Evolutionary conservation across 148 eudicot species (phyloP), one percentile per base, ranked within the genome.

Genomic region (Hydrangea macrophylla): DNA sequence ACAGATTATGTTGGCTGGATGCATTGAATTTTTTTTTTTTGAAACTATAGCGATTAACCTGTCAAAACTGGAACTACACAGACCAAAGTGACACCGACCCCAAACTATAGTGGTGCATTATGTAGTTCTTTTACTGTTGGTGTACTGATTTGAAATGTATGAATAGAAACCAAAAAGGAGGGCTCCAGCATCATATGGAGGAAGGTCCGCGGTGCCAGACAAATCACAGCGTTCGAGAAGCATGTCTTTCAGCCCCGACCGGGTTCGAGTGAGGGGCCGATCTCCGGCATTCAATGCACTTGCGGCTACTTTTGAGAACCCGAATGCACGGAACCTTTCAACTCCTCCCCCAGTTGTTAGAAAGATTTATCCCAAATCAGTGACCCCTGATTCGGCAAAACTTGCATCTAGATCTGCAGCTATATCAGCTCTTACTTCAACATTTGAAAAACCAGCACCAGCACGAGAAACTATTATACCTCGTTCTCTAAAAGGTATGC

Each of bases 201-300:
- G 96, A 74, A 82, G 99, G 70, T 91, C 97, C n/a, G 74, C 90
- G 70, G 84, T 84, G 60, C 85, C 89, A 13, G 99, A 95, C 62
- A 89, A 95, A 80, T 76, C 99, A 39, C 97, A 91, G 63, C 92
- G 97, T 59, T 95, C 99, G 17, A 81, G 99, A 85, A 95, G 99
- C 64, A 76, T 91, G 84, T 87, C 96, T 64, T 85, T 85, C 74
- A 87, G 93, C 77, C 84, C 94, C 12, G 99, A 95, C 11, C 82
- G 99, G 66, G 88, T 81, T 18, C 90, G 99, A 31, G 96, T 89
- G 22, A 81, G 99, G 79, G 99, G 99, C 57, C 79, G 97, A 70
- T 95, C 99, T 75, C 99, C 97, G 53, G 99, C 97, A 53, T 95
- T 95, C 71, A 91, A 85, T 76, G 93, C 93, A 32, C 85, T 95